These are phyloP conservation scores for Phylloboletellus chloephorus DNA, from an alignment of 1,284 basidiomycete genomes.

Conservation along the genomic window DNA sequence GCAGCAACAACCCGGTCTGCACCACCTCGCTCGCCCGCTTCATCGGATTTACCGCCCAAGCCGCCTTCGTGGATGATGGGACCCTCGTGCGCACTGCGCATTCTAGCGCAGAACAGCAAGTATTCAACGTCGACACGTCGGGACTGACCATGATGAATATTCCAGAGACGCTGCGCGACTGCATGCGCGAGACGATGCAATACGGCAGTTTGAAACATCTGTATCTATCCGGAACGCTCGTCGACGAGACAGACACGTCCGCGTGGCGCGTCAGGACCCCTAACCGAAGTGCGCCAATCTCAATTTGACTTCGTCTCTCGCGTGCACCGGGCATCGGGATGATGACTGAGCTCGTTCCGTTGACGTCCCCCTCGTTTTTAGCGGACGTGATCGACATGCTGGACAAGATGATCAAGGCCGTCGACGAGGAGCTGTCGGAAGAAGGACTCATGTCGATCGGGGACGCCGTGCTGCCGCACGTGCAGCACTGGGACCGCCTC, in stretches of 20 bases:
- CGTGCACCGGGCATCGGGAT: too few species aligned
- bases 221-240: slow-evolving; percentile 8
- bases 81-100: slow-evolving; percentile 20
- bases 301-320: neutral
- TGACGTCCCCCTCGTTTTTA: slow-evolving; percentile 3
- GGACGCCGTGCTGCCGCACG: slow-evolving; percentile 16
- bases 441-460: slow-evolving; percentile 20
- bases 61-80: slow-evolving; percentile 24
- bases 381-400: slow-evolving; percentile 20
- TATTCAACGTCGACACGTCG: neutral
- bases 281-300: slow-evolving; percentile 6
- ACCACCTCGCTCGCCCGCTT: neutral
- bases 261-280: slow-evolving; percentile 10
- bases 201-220: slow-evolving; percentile 8
- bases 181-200: neutral
- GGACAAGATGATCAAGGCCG: slow-evolving; percentile 23
- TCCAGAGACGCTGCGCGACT: slow-evolving; percentile 13
- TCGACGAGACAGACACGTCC: slow-evolving; percentile 4
- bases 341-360: too few species aligned
- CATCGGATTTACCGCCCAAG: neutral
- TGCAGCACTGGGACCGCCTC: slow-evolving; percentile 19
- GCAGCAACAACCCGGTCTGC: neutral
- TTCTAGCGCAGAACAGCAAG: slow-evolving; percentile 17
- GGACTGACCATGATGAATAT: neutral
- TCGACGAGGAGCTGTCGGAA: slow-evolving; percentile 21